Base-by-base conservation (phyloP, 305 asterid genomes). In the Stenogyne calaminthoides region DNA sequence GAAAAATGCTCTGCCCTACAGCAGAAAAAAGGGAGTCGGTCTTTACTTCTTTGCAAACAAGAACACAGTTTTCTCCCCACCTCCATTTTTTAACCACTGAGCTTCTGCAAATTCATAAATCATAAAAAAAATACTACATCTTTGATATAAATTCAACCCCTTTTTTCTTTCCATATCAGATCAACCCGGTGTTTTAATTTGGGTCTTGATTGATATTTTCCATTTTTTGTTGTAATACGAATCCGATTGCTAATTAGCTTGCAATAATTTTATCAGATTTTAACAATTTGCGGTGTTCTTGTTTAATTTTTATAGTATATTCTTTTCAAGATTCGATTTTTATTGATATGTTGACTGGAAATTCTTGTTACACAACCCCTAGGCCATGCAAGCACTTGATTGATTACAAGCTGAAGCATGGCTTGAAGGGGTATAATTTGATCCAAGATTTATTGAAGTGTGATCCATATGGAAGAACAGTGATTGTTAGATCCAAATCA, bases 301-400 rank as follows among this genome's bases (percentile, higher is more conserved):
- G 11, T 15, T 39, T 51, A 69, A 55, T 74, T 44, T 63, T 9
- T 11, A 11, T 18, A 25, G 29, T 25, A 22, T 37, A 52, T 78
- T 52, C 40, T 67, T 73, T n/a, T 66, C 22, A 70, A 78, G 73
- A 76, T 78, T 64, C 76, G 32, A 10, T 80, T 73, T 71, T 71
- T 64, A 71, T 64, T 44, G 74, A 70, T 73, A 87, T 89, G 91
- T 78, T 85, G 67, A 73, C 88, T 34, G 86, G 88, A 36, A 85
- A 75, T 67, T 32, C 71, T 66, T 72, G 80, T 7, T 64, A 65
- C 85, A 80, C 80, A 67, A 77, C 57, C 76, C 85, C 88, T 67
- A 84, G 79, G 49, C 88, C 81, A 19, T 91, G 94, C 85, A 76
- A 80, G 64, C 96, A 91, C 75, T 87, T 91, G 70, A 80, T 76